Conservation (phyloP, 192 early-diverging fungal species). For the Podila minutissima region DNA sequence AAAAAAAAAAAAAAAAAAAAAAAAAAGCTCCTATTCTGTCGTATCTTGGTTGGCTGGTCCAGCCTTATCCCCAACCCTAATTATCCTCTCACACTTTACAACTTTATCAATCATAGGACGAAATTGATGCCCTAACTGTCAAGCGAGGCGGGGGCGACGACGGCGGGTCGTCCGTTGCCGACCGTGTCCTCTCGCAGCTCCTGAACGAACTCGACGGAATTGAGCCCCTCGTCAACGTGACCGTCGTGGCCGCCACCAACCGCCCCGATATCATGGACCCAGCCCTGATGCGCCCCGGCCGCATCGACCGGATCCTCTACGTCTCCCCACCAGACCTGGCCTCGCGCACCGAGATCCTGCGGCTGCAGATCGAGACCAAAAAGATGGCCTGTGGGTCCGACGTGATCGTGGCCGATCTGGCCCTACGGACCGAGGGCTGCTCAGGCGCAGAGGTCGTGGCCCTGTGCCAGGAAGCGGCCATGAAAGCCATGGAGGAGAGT, state of each 20-base stretch:
- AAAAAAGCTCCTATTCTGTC: neutral
- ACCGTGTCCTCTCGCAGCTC: slow-evolving; percentile 95
- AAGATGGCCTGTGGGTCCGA: slow-evolving; percentile 78
- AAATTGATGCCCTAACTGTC: slow-evolving; percentile 96
- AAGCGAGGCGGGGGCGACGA: slow-evolving; percentile 74
- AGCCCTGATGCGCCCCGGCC: slow-evolving; percentile 91
- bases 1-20: neutral
- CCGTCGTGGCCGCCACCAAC: slow-evolving; percentile 97
- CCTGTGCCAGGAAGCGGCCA: slow-evolving; percentile 93
- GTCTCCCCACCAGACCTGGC: slow-evolving; percentile 87
- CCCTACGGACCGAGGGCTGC: slow-evolving; percentile 82
- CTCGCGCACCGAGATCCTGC: slow-evolving; percentile 84
- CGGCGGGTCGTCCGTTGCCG: slow-evolving; percentile 84
- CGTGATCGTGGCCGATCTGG: slow-evolving; percentile 76
- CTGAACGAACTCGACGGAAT: slow-evolving; percentile 96
- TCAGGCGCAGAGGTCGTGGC: slow-evolving; percentile 96
- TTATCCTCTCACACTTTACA: neutral
- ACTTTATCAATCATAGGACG: slow-evolving; percentile 71
- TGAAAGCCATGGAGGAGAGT: slow-evolving; percentile 91
- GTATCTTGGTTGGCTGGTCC: neutral
- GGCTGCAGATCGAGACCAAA: slow-evolving; percentile 65
- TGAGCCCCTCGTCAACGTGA: slow-evolving; percentile 94
- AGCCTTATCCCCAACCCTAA: neutral
- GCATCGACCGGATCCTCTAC: slow-evolving; percentile 95
- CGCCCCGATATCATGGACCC: slow-evolving; percentile 97